Base-by-base conservation (phyloP, 345 rosid genomes). In the Populus euphratica region DNA sequence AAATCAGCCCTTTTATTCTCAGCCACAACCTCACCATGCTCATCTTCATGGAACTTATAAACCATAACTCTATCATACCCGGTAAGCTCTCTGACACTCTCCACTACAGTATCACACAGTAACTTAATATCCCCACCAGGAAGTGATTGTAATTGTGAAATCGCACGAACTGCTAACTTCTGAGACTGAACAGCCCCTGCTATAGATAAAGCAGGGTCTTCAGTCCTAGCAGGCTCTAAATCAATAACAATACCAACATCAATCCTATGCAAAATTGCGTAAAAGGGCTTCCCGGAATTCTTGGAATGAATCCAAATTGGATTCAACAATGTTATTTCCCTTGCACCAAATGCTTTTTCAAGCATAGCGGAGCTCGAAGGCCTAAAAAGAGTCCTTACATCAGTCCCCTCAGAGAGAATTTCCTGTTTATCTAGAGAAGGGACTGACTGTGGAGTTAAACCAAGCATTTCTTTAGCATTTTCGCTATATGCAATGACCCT, bases 121-220 rank as follows among this genome's bases (percentile, higher is more conserved):
- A 94, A 84, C 84, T 89, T 90, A 65, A 96, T 86, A 74, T 96
- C 98, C 44, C 99, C 98, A 13, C 99, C 94, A 1, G 98, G 99
- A 5, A 96, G 95, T 3, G 98, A 88, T 76, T 96, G 98, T 76
- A 96, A 75, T 69, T 85, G 93, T 0, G 98, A 92, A 85, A 96
- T 96, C 0, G 99, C 97, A 5, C 97, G 91, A 50, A 96, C 97
- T 0, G 97, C 98, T 36, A 96, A 83, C 76, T 96, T 96, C 88
- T 96, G 99, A 2, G 98, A 94, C 79, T 96, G 99, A 17, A 94
- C 99, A 0, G 99, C 98, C 68, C 99, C 99, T 0, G 98, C 98
- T 61, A 96, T 92, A 0, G 99, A 96, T 77, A 94, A 83, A 23
- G 98, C 97, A 11, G 99, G 99, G 72, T 96, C 98, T 81, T 92